Evolutionary conservation across 495 filamentous ascomycete genomes (phyloP).

Genomic region (Ramalina intermedia): DNA sequence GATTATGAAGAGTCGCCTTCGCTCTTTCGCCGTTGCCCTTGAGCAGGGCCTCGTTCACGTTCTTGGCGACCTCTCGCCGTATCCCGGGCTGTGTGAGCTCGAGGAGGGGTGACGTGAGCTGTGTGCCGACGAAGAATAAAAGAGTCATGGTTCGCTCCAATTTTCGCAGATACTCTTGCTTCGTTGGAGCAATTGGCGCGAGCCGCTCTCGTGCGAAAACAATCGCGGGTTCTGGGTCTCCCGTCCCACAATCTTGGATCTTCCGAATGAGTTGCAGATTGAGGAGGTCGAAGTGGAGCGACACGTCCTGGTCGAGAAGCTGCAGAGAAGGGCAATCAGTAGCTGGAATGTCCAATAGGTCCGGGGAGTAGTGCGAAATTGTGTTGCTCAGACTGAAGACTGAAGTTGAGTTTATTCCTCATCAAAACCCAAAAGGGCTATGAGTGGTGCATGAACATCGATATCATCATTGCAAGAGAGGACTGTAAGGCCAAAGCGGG

Average conservation of each 20-base stretch:
- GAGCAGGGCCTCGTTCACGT: constrained; percentile 80
- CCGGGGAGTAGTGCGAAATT: neutral
- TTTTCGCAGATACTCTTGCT: constrained; percentile 68
- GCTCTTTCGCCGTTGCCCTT: constrained; percentile 51
- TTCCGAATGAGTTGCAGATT: constrained; percentile 87
- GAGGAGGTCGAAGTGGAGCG: constrained; percentile 81
- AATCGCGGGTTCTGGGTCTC: constrained; percentile 69
- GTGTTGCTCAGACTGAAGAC: constrained; percentile 79
- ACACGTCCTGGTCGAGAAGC: constrained; percentile 74
- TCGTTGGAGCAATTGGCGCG: constrained; percentile 71
- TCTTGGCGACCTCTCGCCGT: constrained; percentile 63
- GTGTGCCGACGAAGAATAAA: constrained; percentile 69
- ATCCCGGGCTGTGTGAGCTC: constrained; percentile 66
- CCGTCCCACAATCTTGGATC: constrained; percentile 59
- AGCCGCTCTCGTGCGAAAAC: constrained; percentile 78
- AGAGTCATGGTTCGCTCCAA: constrained; percentile 88
- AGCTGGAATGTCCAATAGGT: neutral
- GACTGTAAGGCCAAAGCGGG: neutral
- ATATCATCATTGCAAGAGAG: constrained; percentile 74
- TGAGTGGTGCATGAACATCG: constrained; percentile 97
- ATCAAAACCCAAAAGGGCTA: constrained; percentile 77
- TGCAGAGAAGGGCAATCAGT: constrained; percentile 26
- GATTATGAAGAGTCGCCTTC: constrained; percentile 64
- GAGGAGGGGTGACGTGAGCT: constrained; percentile 58
- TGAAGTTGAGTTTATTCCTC: constrained; percentile 91